Evolutionary conservation across 1,284 basidiomycete species (phyloP), one percentile per base, ranked within the genome.

Genomic region (Inonotus obliquus): DNA sequence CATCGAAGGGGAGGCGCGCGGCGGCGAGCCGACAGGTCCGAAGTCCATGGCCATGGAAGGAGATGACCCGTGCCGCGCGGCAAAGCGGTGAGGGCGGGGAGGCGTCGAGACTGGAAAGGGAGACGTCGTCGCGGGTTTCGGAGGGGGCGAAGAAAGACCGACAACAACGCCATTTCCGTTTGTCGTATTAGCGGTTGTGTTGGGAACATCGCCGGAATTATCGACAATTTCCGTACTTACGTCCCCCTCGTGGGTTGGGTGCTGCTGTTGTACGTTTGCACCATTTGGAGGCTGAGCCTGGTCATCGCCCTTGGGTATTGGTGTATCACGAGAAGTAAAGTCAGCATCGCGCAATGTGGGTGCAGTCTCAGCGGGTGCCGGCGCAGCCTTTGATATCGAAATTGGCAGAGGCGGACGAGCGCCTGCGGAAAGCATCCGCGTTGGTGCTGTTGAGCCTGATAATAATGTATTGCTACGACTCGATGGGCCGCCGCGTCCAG

Each of bases 351-450:
- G 83, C 56, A 89, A 76, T 0, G 89, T 83, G 0, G 89, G 86
- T 0, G 90, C 89, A n/a, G 89, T 89, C 1, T 87, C 88, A 4
- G 87, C 86, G 9, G 89, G 88, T 0, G 86, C 87, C 19, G 89
- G 80, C 2, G 85, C 82, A 0, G 87, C 84, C 67, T 88, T 90
- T 59, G 90, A 77, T 25, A 52, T 52, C 1, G 85, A 77, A 75
- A 88, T 81, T 37, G 79, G 77, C 68, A 89, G 84, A 7, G 84
- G 82, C 0, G 83, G 76, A 55, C 87, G 81, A 10, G 81, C 75
- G n/a, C 78, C 75, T 32, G 75, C 69, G 6, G 74, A 73, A 32
- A 77, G 69, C 13, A 76, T 71, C 38, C 82, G 77, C 1, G 79
- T 80, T 2, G 82, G 79, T 32, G 81, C 82, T 2, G 81, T 80